Conservation (phyloP, 768 basidiomycete species). For the Ramaria sp. region DNA sequence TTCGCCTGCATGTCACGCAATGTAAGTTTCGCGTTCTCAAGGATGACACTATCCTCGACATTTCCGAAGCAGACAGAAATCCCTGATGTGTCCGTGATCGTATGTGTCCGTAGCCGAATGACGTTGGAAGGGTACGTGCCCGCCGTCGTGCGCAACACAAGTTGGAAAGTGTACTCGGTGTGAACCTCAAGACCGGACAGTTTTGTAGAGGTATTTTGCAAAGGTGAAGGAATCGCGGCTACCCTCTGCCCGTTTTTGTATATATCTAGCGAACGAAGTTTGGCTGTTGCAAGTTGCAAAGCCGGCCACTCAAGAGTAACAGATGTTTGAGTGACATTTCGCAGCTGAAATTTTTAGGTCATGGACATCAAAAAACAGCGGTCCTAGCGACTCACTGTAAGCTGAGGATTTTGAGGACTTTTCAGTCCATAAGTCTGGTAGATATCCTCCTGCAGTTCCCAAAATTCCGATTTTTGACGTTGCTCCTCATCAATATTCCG, state of each 20-base stretch:
- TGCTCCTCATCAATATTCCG: constrained; percentile 81
- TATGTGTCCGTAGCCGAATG: constrained; percentile 79
- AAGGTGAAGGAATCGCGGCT: constrained; percentile 73
- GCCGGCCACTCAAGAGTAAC: constrained; percentile 94
- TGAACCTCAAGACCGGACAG: constrained; percentile 71
- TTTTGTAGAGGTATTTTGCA: constrained; percentile 80
- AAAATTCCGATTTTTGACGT: constrained; percentile 72
- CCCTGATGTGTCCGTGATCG: constrained; percentile 90
- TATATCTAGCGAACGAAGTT: constrained; percentile 82
- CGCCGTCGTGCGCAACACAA: constrained; percentile 85
- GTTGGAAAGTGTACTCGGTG: constrained; percentile 89
- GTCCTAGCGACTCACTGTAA: constrained; percentile 38
- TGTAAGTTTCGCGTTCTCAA: constrained; percentile 75
- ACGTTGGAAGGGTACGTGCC: constrained; percentile 84
- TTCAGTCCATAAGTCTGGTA: constrained; percentile 57
- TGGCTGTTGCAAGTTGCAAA: constrained; percentile 74
- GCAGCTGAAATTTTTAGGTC: constrained; percentile 40
- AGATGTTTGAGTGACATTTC: constrained; percentile 93
- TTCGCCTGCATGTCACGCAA: constrained; percentile 79
- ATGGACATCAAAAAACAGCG: background rate
- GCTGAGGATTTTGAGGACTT: constrained; percentile 59
- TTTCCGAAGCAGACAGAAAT: constrained; percentile 93
- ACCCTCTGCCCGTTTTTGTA: constrained; percentile 86
- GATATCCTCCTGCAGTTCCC: constrained; percentile 75
- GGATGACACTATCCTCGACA: constrained; percentile 60